Percentiles rank a stretch among this genome's conserved stretches.
These are phyloP conservation scores for Sphaerulina musiva DNA, from an alignment of 2,329 filamentous ascomycete genomes.

Conservation along the genomic window DNA sequence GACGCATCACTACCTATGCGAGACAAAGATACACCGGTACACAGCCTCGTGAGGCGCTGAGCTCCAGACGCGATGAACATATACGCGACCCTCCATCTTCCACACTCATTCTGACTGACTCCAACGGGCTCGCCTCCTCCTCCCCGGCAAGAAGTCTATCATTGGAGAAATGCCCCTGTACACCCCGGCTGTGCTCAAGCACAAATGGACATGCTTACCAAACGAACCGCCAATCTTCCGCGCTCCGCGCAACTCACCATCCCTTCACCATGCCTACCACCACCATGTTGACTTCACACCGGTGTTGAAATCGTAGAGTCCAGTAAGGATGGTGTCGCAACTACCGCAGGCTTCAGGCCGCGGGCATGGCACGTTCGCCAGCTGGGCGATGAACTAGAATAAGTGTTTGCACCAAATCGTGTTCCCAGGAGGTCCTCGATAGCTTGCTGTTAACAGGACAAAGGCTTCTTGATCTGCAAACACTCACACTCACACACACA, in stretches of 20 bases:
- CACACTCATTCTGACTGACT: background rate
- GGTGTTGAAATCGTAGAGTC: conserved; percentile 5
- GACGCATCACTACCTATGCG: background rate
- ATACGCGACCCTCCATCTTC: background rate
- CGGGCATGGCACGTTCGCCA: background rate
- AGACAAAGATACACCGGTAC: background rate
- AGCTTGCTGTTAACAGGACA: background rate
- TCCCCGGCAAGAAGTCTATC: background rate
- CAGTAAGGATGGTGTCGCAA: conserved; percentile 15
- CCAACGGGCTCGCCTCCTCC: background rate
- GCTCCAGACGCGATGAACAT: background rate
- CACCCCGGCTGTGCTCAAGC: conserved; percentile 12
- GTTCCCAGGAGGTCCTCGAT: background rate
- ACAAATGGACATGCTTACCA: conserved; percentile 7
- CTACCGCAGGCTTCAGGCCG: conserved; percentile 4
- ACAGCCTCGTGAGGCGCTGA: background rate
- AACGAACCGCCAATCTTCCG: conserved; percentile 8
- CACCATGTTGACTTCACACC: conserved; percentile 3
- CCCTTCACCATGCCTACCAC: conserved; percentile 4
- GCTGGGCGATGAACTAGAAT: background rate
- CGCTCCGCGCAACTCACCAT: conserved; percentile 9
- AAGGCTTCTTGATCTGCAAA: conserved; percentile 1
- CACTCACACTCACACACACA: background rate
- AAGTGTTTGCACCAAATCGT: conserved; percentile 2
- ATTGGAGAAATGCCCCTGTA: conserved; percentile 4